Base-by-base conservation (phyloP, 164 flowering plant species). In the Cinnamomum chago region DNA sequence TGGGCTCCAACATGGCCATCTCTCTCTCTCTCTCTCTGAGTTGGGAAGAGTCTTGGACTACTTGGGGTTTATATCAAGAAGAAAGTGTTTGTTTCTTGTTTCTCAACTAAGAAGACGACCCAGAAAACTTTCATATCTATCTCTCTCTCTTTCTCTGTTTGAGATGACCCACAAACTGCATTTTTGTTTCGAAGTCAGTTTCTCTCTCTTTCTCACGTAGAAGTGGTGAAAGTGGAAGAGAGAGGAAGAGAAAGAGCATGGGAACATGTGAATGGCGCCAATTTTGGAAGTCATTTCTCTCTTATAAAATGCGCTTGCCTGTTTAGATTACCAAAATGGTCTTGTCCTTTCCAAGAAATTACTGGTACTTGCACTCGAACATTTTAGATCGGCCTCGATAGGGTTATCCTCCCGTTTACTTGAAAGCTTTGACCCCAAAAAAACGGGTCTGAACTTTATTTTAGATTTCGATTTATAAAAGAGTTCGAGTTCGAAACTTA, bases 81-180 rank as follows among this genome's bases (percentile, higher is more conserved):
- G 79, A 67, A n/a, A 18, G 28, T 40, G 47, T 68, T 58, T 64
- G 72, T 40, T 40, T 40, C 47, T 83, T 77, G 79, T 81, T 81
- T 82, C 72, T 75, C 85, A 87, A 80, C 74, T 51, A 74, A 79
- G 82, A 80, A 77, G 75, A 50, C 17, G 7, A 55, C 17, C 6
- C n/a, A 55, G 60, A 18, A 55, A 20, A 40, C 47, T 40, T 5
- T 17, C n/a, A 3, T 13, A 18, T 3, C n/a, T 13, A 4, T 17
- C n/a, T 17, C n/a, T 55, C n/a, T 3, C 60, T 15, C 60, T 20
- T 14, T 13, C n/a, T 55, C 7, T 55, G 15, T 55, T 14, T 5
- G 60, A 55, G 60, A 55, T 15, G 75, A 55, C n/a, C 77, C 82
- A 72, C 62, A 55, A 79, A 81, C 76, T 85, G 77, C 77, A 74